Conservation (phyloP, 148 eudicot genomes). For the Rhododendron kiyosumense region DNA sequence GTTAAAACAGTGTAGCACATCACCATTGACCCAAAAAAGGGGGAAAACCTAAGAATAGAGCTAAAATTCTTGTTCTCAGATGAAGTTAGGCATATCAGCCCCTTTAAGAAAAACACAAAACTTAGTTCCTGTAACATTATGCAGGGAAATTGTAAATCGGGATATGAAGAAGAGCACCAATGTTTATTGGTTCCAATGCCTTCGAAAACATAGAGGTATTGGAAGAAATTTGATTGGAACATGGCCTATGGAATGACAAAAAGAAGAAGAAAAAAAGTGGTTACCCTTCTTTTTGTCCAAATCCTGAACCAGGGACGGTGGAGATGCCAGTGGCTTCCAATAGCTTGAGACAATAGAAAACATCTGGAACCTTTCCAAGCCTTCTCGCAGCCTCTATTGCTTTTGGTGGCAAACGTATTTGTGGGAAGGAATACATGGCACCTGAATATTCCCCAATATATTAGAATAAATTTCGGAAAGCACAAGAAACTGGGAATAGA, state of each 20-base stretch:
- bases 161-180: neutral
- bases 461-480: neutral
- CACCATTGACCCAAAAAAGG: neutral
- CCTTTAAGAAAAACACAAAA: neutral
- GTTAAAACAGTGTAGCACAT: neutral
- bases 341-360: conserved; percentile 86
- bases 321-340: conserved; percentile 98
- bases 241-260: neutral
- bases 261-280: neutral
- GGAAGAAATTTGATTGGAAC: neutral
- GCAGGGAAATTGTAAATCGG: neutral
- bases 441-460: conserved; percentile 41
- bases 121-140: neutral
- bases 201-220: neutral
- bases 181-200: neutral
- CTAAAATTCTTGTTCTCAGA: neutral
- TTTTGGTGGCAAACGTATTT: conserved; percentile 80
- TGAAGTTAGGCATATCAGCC: neutral
- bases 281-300: conserved; percentile 99
- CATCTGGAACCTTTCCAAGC: conserved; percentile 86
- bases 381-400: conserved; percentile 71
- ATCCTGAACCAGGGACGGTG: conserved; percentile 97
- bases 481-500: neutral
- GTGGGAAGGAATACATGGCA: conserved; percentile 99
- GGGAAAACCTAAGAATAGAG: neutral